Conservation (phyloP, 2,329 filamentous ascomycete genomes). For the Aureobasidium subglaciale region DNA sequence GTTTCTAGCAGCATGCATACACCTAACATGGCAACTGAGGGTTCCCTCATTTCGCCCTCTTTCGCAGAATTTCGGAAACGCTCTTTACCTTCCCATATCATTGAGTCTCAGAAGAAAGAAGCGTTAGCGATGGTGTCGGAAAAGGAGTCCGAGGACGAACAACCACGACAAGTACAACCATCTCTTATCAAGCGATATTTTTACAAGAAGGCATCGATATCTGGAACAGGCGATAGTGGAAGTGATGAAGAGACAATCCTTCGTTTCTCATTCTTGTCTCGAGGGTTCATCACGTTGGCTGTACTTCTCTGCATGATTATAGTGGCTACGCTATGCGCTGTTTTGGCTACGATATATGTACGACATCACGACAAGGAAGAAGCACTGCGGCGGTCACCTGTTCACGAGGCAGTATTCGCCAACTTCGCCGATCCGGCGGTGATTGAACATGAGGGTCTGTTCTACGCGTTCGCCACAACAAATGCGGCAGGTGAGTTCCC, state of each 20-base stretch:
- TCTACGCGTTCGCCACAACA: constrained; percentile 34
- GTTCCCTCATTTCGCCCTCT: not conserved
- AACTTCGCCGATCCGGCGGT: constrained; percentile 36
- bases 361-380: not conserved
- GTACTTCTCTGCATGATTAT: constrained; percentile 19
- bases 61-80: constrained; percentile 10
- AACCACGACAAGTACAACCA: constrained; percentile 6
- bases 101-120: constrained; percentile 9
- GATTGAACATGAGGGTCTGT: constrained; percentile 26
- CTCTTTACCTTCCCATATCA: constrained; percentile 14
- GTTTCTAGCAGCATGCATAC: not conserved
- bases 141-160: not conserved
- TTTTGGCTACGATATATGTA: constrained; percentile 20
- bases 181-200: constrained; percentile 24
- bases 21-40: not conserved
- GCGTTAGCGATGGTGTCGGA: constrained; percentile 7
- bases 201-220: constrained; percentile 14
- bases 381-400: not conserved
- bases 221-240: constrained; percentile 8
- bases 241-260: constrained; percentile 9
- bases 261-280: constrained; percentile 24
- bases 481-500: constrained; percentile 24
- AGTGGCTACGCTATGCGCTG: constrained; percentile 21
- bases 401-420: constrained; percentile 20
- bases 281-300: constrained; percentile 19